A percentile compares a stretch with the other conserved stretches of the same genome.
These are phyloP conservation scores for Strobilomyces echinocephalus DNA, from an alignment of 768 basidiomycete genomes.

Conservation along the genomic window DNA sequence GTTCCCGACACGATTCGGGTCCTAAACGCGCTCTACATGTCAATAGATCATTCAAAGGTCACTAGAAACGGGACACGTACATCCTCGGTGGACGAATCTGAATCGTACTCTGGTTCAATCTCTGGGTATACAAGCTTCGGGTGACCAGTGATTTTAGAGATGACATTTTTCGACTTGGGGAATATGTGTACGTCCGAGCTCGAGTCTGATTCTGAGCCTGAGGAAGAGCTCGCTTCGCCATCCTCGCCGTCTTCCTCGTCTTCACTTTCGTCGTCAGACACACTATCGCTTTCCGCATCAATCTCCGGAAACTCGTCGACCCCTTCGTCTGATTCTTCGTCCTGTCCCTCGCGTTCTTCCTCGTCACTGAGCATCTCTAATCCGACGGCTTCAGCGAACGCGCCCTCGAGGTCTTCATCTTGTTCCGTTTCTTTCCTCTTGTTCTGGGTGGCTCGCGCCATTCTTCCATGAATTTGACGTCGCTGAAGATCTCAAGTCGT, in stretches of 20 bases:
- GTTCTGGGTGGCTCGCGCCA: slow-evolving; percentile 34
- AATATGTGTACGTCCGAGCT: slow-evolving; percentile 50
- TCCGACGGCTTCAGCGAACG: slow-evolving; percentile 39
- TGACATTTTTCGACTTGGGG: slow-evolving; percentile 62
- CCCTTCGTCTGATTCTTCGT: slow-evolving; percentile 47
- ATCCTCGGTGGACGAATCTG: slow-evolving; percentile 89
- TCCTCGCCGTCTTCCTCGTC: slow-evolving; percentile 33
- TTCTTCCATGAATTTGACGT: slow-evolving; percentile 31
- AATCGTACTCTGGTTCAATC: slow-evolving; percentile 88
- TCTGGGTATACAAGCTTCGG: slow-evolving; percentile 80
- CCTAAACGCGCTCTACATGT: slow-evolving; percentile 40
- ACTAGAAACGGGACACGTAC: slow-evolving; percentile 40
- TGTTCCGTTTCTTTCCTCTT: slow-evolving; percentile 57
- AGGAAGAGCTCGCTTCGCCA: slow-evolving; percentile 35
- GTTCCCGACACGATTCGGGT: slow-evolving; percentile 92
- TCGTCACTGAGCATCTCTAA: slow-evolving; percentile 78
- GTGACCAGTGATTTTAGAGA: slow-evolving; percentile 80
- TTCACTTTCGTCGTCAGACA: slow-evolving; percentile 29
- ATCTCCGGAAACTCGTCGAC: slow-evolving; percentile 76
- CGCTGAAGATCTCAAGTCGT: neutral
- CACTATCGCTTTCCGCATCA: slow-evolving; percentile 44
- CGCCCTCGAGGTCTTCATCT: slow-evolving; percentile 31
- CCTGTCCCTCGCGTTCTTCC: slow-evolving; percentile 38
- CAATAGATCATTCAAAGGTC: neutral
- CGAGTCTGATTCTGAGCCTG: slow-evolving; percentile 31